Percentiles rank a stretch among this genome's conserved stretches.
phyloP scores from a whole-genome alignment of 1,284 basidiomycete species.

The Sporisorium exsertum region DNA sequence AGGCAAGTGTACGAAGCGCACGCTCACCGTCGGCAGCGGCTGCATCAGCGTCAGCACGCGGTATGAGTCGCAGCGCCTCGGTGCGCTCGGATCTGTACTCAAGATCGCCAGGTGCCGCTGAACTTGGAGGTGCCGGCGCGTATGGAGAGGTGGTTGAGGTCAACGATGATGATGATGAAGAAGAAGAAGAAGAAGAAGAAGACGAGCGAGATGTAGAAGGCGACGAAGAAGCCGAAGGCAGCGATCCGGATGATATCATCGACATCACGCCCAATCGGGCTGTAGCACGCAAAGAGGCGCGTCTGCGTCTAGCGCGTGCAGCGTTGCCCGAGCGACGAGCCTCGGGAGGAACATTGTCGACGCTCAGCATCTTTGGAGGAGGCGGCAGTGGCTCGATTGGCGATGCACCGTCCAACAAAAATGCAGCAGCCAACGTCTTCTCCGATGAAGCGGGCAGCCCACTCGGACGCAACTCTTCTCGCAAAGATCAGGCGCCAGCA shows the following conservation, averaged over 20 bases:
- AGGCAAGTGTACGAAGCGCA: constrained; percentile 26
- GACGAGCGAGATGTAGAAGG: constrained; percentile 19
- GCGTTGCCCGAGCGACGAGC: constrained; percentile 40
- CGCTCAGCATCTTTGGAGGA: constrained; percentile 38
- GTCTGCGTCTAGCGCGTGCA: constrained; percentile 49
- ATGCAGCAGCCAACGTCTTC: constrained; percentile 17
- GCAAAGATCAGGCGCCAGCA: constrained; percentile 5
- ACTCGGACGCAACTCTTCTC: constrained; percentile 9
- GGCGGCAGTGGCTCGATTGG: constrained; percentile 9
- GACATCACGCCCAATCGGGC: constrained; percentile 51
- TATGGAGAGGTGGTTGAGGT: constrained; percentile 11
- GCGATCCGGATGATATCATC: constrained; percentile 56
- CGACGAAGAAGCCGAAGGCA: constrained; percentile 36
- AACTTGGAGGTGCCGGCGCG: constrained; percentile 16
- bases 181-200: constrained; percentile 12
- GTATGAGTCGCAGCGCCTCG: constrained; percentile 35
- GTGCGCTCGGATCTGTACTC: constrained; percentile 34
- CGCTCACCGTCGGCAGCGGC: constrained; percentile 10
- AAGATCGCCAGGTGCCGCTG: constrained; percentile 31
- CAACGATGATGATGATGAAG: too few relatives aligned
- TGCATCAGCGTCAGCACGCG: background rate
- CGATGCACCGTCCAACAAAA: background rate
- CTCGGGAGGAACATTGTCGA: constrained; percentile 37
- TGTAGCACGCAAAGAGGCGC: constrained; percentile 46
- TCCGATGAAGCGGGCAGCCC: constrained; percentile 43